Evolutionary conservation across 1,284 basidiomycete genomes (phyloP), one percentile per base, ranked within the genome.

Genomic region (Vanrija pseudolonga): DNA sequence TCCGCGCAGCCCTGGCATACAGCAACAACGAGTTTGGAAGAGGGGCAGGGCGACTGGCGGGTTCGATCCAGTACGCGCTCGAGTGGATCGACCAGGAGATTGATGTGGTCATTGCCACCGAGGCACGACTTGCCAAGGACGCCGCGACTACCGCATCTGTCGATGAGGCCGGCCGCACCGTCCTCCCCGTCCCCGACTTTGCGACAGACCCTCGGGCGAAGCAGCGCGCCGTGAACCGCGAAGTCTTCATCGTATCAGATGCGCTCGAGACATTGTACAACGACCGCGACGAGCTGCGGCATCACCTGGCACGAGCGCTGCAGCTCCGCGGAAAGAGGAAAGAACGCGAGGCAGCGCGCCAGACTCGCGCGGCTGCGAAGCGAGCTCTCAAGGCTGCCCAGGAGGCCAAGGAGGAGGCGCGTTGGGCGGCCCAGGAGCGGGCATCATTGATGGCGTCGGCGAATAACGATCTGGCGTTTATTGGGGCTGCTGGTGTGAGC

Each of bases 61-160:
- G 9, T 2, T 22, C 45, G 7, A 44, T 53, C 19, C 19, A 38
- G 12, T 11, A 32, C n/a, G 52, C 44, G 6, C 23, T 51, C 7
- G n/a, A 37, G 17, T 58, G 56, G 56, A 46, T 40, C 36, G 26
- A 45, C 9, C 26, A 50, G 22, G 44, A 50, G 28, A 36, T 47
- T 14, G 28, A 41, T 17, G 48, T 55, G 5, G 36, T 55, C 28
- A 18, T 24, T 18, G 38, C 45, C 18, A 37, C 45, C n/a, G 53
- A 55, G 45, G 40, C 44, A 19, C 19, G 36, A 6, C 19, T 47
- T 36, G 46, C 46, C 22, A 38, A 39, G 46, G 46, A 47, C 22
- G 36, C 46, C 14, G 36, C 36, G 18, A 23, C 23, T 17, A 43
- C 14, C 22, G 43, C 24, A 5, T 19, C 42, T n/a, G 20, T 24